These are phyloP conservation scores for Boletus insuetus DNA, from an alignment of 768 basidiomycete species.

Conservation along the genomic window DNA sequence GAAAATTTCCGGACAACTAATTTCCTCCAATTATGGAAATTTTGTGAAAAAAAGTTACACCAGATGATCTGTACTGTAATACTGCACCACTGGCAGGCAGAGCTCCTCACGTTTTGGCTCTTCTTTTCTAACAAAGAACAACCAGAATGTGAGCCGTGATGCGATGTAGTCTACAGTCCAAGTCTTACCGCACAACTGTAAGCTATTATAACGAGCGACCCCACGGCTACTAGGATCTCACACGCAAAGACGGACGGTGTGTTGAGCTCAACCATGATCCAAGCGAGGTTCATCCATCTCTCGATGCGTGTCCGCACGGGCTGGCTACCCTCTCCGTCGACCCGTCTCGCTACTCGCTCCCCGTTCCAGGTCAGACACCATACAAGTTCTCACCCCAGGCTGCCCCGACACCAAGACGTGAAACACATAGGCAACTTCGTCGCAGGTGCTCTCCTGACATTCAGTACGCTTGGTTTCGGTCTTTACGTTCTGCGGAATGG, in stretches of 20 bases:
- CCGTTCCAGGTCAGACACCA: constrained; percentile 1
- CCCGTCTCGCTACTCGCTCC: not conserved
- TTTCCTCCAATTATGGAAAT: constrained; percentile 4
- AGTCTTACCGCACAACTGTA: no score
- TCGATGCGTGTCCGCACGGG: not conserved
- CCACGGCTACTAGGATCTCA: not conserved
- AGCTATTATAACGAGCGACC: no score
- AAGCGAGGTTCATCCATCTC: not conserved
- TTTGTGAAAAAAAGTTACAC: not conserved
- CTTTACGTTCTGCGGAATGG: constrained; percentile 13
- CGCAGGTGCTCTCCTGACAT: constrained; percentile 15
- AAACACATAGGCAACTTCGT: constrained; percentile 10
- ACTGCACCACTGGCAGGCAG: no score
- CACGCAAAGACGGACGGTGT: not conserved
- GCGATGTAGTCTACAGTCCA: no score
- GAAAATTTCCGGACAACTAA: not conserved
- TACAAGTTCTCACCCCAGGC: not conserved
- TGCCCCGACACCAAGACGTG: constrained; percentile 4
- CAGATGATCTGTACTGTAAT: no score
- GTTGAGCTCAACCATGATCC: not conserved
- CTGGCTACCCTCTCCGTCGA: not conserved
- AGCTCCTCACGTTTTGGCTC: no score
- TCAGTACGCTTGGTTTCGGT: constrained; percentile 21
- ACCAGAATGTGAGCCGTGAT: not conserved
- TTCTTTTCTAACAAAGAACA: not conserved